Evolutionary conservation across 2,329 filamentous ascomycete genomes (phyloP).

Genomic region (Hymenoscyphus occultus): DNA sequence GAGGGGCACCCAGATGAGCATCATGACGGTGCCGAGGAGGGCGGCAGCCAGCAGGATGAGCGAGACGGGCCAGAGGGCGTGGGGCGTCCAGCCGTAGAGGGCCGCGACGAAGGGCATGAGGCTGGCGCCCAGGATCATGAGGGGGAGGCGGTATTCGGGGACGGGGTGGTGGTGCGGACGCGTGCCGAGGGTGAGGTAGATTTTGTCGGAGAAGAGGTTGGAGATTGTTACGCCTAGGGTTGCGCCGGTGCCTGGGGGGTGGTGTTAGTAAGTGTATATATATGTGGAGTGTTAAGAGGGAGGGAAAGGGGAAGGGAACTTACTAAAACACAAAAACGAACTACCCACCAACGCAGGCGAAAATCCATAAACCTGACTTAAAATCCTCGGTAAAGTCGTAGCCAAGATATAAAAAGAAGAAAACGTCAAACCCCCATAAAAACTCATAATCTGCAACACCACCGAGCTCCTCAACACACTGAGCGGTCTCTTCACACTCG

Average conservation of each 20-base stretch:
- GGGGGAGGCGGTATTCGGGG: constrained; percentile 62
- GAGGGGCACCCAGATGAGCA: constrained; percentile 43
- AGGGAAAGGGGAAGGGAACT: constrained; percentile 4
- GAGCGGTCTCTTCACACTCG: constrained; percentile 40
- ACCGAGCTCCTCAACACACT: constrained; percentile 46
- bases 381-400: constrained; percentile 44
- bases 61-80: constrained; percentile 49
- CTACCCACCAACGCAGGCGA: constrained; percentile 51
- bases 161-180: constrained; percentile 3
- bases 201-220: constrained; percentile 34
- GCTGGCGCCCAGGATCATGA: constrained; percentile 52
- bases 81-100: constrained; percentile 54
- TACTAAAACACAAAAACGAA: constrained; percentile 54
- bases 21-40: constrained; percentile 49
- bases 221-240: constrained; percentile 43
- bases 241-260: constrained; percentile 26
- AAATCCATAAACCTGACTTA: constrained; percentile 40
- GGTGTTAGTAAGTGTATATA: too few species aligned
- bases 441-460: constrained; percentile 46
- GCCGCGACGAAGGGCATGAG: constrained; percentile 54
- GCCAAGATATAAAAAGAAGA: constrained; percentile 46
- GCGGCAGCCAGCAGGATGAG: constrained; percentile 45
- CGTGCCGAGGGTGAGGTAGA: constrained; percentile 25
- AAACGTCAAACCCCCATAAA: constrained; percentile 43
- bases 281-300: too few species aligned